Evolutionary conservation across 257 asterid species (phyloP).

Genomic region (Oldenlandia corymbosa): DNA sequence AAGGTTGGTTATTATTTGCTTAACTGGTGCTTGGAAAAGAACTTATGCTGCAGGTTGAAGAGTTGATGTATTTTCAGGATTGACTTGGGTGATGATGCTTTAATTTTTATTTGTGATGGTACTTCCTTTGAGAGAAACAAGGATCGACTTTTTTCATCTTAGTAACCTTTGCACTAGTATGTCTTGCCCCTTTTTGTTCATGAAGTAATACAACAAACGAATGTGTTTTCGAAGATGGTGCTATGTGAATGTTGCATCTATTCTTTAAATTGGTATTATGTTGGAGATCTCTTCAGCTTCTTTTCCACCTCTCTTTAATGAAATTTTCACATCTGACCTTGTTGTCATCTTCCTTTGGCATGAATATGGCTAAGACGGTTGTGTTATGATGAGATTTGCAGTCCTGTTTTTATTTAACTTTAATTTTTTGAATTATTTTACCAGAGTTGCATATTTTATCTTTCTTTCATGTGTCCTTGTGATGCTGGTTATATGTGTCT

Average conservation of each 20-base stretch:
- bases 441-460: no score
- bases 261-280: not conserved
- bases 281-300: not conserved
- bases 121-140: no score
- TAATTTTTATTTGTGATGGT: no score
- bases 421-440: no score
- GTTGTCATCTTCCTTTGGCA: not conserved
- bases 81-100: no score
- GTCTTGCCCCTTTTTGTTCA: not conserved
- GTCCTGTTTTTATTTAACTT: no score
- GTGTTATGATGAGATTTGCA: not conserved
- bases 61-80: not conserved
- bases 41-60: not conserved
- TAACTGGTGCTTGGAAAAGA: not conserved
- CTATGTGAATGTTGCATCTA: not conserved
- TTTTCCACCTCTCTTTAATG: not conserved
- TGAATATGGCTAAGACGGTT: not conserved
- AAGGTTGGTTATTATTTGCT: slow-evolving; percentile 51
- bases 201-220: not conserved
- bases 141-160: no score
- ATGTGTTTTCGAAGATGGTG: not conserved
- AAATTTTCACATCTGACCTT: not conserved
- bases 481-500: no score
- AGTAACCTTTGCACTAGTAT: not conserved
- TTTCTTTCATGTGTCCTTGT: no score